These are phyloP conservation scores for Septoria petroselini DNA, from an alignment of 2,329 filamentous ascomycete genomes.

Conservation along the genomic window DNA sequence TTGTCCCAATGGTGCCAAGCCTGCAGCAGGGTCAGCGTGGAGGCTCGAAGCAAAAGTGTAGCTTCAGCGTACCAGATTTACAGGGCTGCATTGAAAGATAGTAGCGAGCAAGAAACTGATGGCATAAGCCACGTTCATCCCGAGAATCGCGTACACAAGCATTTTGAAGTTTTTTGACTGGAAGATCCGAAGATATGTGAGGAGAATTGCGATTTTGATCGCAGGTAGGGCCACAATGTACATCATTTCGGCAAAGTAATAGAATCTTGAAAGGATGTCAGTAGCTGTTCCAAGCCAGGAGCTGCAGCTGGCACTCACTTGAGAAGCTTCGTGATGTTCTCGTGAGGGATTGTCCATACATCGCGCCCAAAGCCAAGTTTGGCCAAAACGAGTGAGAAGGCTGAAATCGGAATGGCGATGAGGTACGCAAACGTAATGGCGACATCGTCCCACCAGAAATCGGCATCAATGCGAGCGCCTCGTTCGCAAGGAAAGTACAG, in stretches of 20 bases:
- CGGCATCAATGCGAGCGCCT: constrained; percentile 16
- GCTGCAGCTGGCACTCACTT: constrained; percentile 4
- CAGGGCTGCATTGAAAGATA: constrained; percentile 13
- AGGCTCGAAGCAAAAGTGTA: too few relatives aligned
- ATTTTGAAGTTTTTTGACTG: constrained; percentile 5
- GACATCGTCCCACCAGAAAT: constrained; percentile 24
- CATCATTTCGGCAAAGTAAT: constrained; percentile 19
- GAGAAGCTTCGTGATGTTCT: constrained; percentile 20
- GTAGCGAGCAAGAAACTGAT: constrained; percentile 6
- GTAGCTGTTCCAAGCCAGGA: background rate
- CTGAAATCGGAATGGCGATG: constrained; percentile 17
- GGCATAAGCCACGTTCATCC: constrained; percentile 8
- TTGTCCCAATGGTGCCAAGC: constrained; percentile 14
- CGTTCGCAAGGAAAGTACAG: constrained; percentile 12
- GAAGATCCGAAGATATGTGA: constrained; percentile 17
- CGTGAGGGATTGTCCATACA: constrained; percentile 22
- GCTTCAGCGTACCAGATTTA: constrained; percentile 6
- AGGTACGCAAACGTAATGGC: constrained; percentile 17
- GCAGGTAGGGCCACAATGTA: constrained; percentile 11
- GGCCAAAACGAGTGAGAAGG: constrained; percentile 12
- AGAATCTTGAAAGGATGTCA: constrained; percentile 9
- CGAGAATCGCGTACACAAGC: constrained; percentile 5
- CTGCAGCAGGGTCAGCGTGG: constrained; percentile 1
- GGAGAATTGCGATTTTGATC: constrained; percentile 14
- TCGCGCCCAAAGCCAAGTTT: constrained; percentile 15